Base-by-base conservation (phyloP, 83 land plant genomes). In the Diphasiastrum complanatum region DNA sequence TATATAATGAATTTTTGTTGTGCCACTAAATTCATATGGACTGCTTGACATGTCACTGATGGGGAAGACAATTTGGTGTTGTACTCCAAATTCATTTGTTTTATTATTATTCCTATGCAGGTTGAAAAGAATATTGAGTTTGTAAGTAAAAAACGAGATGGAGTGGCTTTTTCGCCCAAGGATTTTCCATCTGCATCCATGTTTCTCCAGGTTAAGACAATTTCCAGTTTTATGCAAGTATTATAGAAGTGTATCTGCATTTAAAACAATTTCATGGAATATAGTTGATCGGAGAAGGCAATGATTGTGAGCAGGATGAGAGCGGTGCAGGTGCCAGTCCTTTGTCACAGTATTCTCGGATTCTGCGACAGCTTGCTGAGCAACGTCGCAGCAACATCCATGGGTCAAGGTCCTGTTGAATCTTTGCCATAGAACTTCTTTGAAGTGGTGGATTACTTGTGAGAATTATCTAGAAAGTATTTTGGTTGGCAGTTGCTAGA, bases 91-190 rank as follows among this genome's bases (percentile, higher is more conserved):
- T 25, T 34, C 6, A 30, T 53, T 33, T 47, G 8, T 57, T 74
- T 29, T 63, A 38, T 41, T 32, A 2, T 46, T 75, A n/a, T n/a
- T n/a, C n/a, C n/a, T n/a, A n/a, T n/a, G 26, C 68, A 87, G 95
- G 80, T 87, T 54, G 89, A 87, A 72, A 71, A 74, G 33, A 87
- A 87, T 50, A 68, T 81, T 10, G 83, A 77, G 16, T 84, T 74
- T 67, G 78, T 87, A 31, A 68, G 73, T 60, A 79, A 46, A 60
- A 87, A 79, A 49, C 77, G 89, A 47, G 84, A 84, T 45, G 83
- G 79, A 1, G 83, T 81, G 25, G 41, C 74, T 0, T 87, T 84
- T 70, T 84, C 85, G 32, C 89, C 89, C 14, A 77, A 81, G 33
- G 89, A 87, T 59, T 70, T 69, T 30, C 58, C 74, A 47, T 61